A percentile compares a stretch with the other conserved stretches of the same genome.
Evolutionary conservation across 768 basidiomycete species (phyloP).

Genomic region (Boletus vermiculosoides): DNA sequence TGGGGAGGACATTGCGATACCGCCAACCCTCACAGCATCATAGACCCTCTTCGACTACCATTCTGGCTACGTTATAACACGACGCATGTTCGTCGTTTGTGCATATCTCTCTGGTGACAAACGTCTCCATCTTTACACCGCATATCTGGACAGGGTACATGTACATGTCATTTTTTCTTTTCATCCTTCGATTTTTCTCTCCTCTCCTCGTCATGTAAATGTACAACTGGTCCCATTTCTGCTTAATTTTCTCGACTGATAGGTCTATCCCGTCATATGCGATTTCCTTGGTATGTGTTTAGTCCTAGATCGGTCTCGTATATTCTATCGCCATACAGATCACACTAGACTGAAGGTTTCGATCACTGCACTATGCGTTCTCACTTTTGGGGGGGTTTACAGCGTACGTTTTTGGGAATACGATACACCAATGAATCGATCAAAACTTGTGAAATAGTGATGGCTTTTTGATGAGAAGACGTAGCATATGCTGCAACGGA

Average conservation of each 20-base stretch:
- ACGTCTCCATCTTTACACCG: not conserved
- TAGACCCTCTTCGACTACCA: not conserved
- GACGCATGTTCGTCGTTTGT: not conserved
- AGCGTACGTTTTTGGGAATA: not conserved
- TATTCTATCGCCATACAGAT: constrained; percentile 5
- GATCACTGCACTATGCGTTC: not conserved
- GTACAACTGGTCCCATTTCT: not conserved
- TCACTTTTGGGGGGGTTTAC: not conserved
- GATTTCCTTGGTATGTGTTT: constrained; percentile 7
- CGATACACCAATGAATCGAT: constrained; percentile 7
- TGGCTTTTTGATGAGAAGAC: not conserved
- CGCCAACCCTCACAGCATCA: not conserved
- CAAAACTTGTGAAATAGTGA: not conserved
- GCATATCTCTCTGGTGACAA: not conserved
- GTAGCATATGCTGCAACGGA: not conserved
- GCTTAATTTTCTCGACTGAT: not conserved
- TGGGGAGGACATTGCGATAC: not conserved
- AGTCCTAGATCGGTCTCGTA: constrained; percentile 4
- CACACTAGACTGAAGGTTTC: constrained; percentile 10
- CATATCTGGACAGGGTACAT: not conserved
- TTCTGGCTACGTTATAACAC: not conserved
- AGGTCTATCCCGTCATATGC: not conserved
- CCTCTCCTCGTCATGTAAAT: constrained; percentile 13
- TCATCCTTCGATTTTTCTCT: not conserved
- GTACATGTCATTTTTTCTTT: not conserved